phyloP scores from a whole-genome alignment of 345 rosid genomes.

The Clarkia xantiana region DNA sequence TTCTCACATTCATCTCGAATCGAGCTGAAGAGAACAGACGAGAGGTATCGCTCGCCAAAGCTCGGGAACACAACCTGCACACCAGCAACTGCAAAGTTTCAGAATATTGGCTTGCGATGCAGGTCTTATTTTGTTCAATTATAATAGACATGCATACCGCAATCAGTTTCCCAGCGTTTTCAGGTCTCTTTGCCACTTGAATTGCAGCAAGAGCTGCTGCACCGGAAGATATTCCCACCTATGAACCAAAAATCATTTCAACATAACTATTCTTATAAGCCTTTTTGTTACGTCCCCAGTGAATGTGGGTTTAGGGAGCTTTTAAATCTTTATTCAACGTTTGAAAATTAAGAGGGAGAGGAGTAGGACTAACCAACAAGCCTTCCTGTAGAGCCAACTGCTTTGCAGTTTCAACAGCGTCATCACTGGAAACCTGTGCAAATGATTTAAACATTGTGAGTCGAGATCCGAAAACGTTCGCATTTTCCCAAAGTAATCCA shows the following conservation, averaged over 20 bases:
- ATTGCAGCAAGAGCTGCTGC: conserved; percentile 94
- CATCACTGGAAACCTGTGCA: conserved; percentile 75
- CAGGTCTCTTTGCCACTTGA: conserved; percentile 76
- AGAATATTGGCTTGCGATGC: too few species aligned
- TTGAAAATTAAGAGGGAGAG: not conserved
- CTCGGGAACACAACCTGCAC: conserved; percentile 89
- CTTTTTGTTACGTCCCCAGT: too few species aligned
- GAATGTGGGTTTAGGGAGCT: not conserved
- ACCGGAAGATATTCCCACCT: conserved; percentile 98
- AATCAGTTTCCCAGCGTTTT: conserved; percentile 84
- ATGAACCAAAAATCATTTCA: too few species aligned
- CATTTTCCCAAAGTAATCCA: not conserved
- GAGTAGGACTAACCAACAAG: conserved; percentile 72
- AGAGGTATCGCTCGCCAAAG: conserved; percentile 84
- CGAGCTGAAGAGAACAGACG: conserved; percentile 78
- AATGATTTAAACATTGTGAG: not conserved
- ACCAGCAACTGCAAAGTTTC: not conserved
- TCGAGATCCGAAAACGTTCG: too few species aligned
- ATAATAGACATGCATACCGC: conserved; percentile 33
- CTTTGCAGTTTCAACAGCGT: conserved; percentile 85
- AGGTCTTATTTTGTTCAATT: too few species aligned
- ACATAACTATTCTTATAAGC: too few species aligned
- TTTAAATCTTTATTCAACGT: not conserved
- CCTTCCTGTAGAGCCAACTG: conserved; percentile 95
- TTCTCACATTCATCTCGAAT: conserved; percentile 83